Evolutionary conservation across 2,329 filamentous ascomycete species (phyloP), one percentile per base, ranked within the genome.

Genomic region (Nannizziopsis barbatae): DNA sequence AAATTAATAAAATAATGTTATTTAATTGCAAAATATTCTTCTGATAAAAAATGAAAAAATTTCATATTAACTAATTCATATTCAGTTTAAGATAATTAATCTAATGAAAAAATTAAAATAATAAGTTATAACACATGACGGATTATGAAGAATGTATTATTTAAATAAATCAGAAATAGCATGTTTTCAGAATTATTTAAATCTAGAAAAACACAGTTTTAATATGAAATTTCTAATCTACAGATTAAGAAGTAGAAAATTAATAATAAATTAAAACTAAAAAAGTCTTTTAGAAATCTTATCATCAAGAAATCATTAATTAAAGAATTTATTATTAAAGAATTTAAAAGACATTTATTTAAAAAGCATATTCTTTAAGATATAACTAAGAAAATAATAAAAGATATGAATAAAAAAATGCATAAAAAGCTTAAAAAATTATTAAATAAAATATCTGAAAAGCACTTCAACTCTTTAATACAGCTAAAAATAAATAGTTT

Each of bases 221-320:
- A 55, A 18, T 56, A 62, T 22, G 57, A 61, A 20, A 58, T 58
- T 27, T 45, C 42, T 11, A 63, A 65, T n/a, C 45, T 56, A n/a
- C 62, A 65, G 11, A 69, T 67, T 56, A 71, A 71, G 57, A 67
- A 67, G 50, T 59, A 67, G 44, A 67, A 66, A 6, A 60, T 71
- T 35, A 55, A 64, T 11, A 59, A 64, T 2, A 68, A 71, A 36
- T 68, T 67, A 40, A 66, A 58, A 31, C 39, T 55, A 11, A 55
- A 61, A 3, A 63, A 18, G 12, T 14, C 42, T 10, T 38, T 32
- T 8, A 47, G 42, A 22, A n/a, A n/a, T n/a, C n/a, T n/a, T n/a
- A n/a, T 42, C n/a, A n/a, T n/a, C n/a, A n/a, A n/a, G n/a, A n/a
- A n/a, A n/a, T n/a, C n/a, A n/a, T n/a, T n/a, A n/a, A n/a, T n/a